These are phyloP conservation scores for Ophiocordyceps unilateralis DNA, from an alignment of 2,329 filamentous ascomycete genomes.

Conservation along the genomic window DNA sequence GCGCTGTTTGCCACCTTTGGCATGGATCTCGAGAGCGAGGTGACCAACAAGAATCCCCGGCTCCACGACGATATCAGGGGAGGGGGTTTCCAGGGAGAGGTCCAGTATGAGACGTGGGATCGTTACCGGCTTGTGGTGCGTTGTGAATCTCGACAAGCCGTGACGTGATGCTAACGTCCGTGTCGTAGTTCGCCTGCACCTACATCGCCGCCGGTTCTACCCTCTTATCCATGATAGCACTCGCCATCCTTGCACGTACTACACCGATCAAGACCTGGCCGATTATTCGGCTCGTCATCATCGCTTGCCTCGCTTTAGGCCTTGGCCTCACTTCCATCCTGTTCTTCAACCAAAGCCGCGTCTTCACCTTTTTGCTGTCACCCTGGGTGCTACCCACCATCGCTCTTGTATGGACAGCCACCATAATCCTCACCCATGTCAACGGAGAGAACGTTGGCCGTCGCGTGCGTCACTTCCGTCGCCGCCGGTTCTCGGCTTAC, in stretches of 20 bases:
- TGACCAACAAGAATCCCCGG: constrained; percentile 4
- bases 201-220: constrained; percentile 15
- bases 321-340: constrained; percentile 12
- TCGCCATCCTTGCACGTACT: constrained; percentile 14
- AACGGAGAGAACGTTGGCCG: constrained; percentile 2
- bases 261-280: constrained; percentile 15
- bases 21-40: constrained; percentile 12
- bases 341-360: constrained; percentile 5
- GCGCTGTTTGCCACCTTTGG: constrained; percentile 13
- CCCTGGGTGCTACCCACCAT: constrained; percentile 17
- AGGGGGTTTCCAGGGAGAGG: neutral
- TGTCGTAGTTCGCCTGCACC: constrained; percentile 14
- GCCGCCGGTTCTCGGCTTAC: neutral
- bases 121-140: constrained; percentile 1
- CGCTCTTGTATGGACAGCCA: constrained; percentile 15
- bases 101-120: neutral
- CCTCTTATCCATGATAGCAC: constrained; percentile 14
- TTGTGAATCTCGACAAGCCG: neutral
- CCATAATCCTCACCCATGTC: constrained; percentile 17
- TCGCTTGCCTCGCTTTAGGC: constrained; percentile 12
- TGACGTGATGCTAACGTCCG: neutral
- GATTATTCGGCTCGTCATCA: constrained; percentile 12
- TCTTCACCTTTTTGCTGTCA: constrained; percentile 8
- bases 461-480: neutral
- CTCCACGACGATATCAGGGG: constrained; percentile 1